phyloP scores from a whole-genome alignment of 2,329 filamentous ascomycete species.

The Diaporthe citrichinensis region DNA sequence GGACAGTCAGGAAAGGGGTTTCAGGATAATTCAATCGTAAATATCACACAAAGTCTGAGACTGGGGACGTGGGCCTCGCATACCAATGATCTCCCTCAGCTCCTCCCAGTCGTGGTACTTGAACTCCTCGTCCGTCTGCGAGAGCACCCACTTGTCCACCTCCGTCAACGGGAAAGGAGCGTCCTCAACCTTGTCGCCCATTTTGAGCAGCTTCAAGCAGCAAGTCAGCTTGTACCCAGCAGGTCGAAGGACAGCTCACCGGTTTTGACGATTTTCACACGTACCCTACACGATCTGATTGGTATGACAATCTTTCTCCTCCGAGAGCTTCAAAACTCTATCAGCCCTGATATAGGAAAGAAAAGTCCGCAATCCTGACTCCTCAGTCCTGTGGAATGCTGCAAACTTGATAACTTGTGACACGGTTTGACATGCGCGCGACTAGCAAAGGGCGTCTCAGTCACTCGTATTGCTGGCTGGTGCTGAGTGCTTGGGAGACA shows the following conservation, averaged over 20 bases:
- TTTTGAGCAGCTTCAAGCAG: constrained; percentile 44
- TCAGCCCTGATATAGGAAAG: background rate
- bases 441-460: background rate
- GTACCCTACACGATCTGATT: background rate
- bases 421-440: background rate
- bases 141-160: constrained; percentile 70
- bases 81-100: constrained; percentile 77
- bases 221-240: background rate
- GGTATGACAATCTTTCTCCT: background rate
- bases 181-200: constrained; percentile 60
- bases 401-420: background rate
- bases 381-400: background rate
- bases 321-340: background rate
- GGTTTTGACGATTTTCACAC: background rate
- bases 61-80: constrained; percentile 44
- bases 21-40: background rate
- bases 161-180: constrained; percentile 72
- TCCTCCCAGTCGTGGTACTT: constrained; percentile 80
- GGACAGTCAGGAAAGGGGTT: constrained; percentile 13
- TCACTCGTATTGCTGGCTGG: background rate
- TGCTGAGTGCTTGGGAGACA: background rate
- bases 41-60: background rate
- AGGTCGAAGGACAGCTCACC: constrained; percentile 4
- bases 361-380: background rate
- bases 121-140: constrained; percentile 79